Evolutionary conservation across 345 rosid species (phyloP).

Genomic region (Aquilaria sinensis): DNA sequence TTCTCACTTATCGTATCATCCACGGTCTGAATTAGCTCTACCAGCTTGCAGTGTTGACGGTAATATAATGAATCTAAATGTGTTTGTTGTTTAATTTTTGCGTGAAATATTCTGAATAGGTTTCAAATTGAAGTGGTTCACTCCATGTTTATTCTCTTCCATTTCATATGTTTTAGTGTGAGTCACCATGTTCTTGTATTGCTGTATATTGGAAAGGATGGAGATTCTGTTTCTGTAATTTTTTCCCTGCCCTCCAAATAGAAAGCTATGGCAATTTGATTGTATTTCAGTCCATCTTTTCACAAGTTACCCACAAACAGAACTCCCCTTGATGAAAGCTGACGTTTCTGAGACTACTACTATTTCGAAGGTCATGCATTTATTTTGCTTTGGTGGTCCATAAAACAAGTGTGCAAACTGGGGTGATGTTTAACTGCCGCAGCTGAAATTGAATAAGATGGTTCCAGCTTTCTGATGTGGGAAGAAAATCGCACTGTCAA

Average conservation of each 20-base stretch:
- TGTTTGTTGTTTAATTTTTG: slow-evolving; percentile 29
- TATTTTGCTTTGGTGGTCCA: too few species aligned
- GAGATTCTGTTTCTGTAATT: slow-evolving; percentile 7
- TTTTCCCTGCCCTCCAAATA: background rate
- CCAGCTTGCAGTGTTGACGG: slow-evolving; percentile 25
- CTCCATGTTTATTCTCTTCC: slow-evolving; percentile 20
- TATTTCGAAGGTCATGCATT: too few species aligned
- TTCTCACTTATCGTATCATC: background rate
- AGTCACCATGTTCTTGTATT: slow-evolving; percentile 13
- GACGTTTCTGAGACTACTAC: too few species aligned
- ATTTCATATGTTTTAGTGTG: slow-evolving; percentile 11
- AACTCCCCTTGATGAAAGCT: too few species aligned
- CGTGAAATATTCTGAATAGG: slow-evolving; percentile 25
- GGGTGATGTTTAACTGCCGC: too few species aligned
- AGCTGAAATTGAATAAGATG: too few species aligned
- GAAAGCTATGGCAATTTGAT: too few species aligned
- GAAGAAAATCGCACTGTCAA: too few species aligned
- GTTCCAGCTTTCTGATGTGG: too few species aligned
- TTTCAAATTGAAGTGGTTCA: slow-evolving; percentile 33
- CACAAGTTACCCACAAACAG: too few species aligned
- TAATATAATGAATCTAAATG: slow-evolving; percentile 26
- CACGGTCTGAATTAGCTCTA: slow-evolving; percentile 18
- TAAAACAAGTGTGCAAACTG: too few species aligned
- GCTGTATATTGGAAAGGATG: slow-evolving; percentile 31
- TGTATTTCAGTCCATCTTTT: too few species aligned